phyloP scores from a whole-genome alignment of 2,329 filamentous ascomycete genomes.

The Neonectria faginata region DNA sequence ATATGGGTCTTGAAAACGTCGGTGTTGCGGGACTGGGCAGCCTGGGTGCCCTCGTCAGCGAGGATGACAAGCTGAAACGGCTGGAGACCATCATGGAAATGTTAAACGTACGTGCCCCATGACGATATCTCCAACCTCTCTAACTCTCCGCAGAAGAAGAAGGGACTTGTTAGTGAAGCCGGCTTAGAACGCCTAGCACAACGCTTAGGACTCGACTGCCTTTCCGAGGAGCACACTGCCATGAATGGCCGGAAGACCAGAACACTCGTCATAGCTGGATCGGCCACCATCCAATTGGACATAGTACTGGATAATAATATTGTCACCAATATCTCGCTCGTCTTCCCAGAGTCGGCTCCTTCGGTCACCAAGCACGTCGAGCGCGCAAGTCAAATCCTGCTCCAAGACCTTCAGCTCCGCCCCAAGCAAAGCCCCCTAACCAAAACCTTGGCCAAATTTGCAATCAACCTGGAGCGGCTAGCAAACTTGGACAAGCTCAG shows the following conservation, averaged over 20 bases:
- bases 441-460: conserved; percentile 77
- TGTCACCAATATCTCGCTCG: conserved; percentile 71
- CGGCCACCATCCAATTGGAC: conserved; percentile 70
- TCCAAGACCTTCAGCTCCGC: conserved; percentile 71
- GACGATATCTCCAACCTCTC: not conserved
- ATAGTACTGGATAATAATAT: conserved; percentile 71
- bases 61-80: conserved; percentile 67
- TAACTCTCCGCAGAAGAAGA: conserved; percentile 52
- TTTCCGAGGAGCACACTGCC: conserved; percentile 67
- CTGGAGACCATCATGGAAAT: conserved; percentile 64
- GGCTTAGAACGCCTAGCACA: conserved; percentile 78
- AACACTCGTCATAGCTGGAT: conserved; percentile 72
- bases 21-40: conserved; percentile 61
- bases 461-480: conserved; percentile 76
- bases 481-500: conserved; percentile 79
- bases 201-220: conserved; percentile 72
- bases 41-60: conserved; percentile 56
- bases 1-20: conserved; percentile 65
- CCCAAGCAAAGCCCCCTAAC: conserved; percentile 73
- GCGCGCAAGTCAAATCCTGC: conserved; percentile 73
- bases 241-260: conserved; percentile 61
- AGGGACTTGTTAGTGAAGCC: conserved; percentile 78
- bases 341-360: conserved; percentile 70
- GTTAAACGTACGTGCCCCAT: conserved; percentile 57
- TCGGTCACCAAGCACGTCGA: conserved; percentile 70